A percentile compares a stretch with the other conserved stretches of the same genome.
Conservation (phyloP, 2,329 filamentous ascomycete species). For the Aspergillus spinulosporus region DNA sequence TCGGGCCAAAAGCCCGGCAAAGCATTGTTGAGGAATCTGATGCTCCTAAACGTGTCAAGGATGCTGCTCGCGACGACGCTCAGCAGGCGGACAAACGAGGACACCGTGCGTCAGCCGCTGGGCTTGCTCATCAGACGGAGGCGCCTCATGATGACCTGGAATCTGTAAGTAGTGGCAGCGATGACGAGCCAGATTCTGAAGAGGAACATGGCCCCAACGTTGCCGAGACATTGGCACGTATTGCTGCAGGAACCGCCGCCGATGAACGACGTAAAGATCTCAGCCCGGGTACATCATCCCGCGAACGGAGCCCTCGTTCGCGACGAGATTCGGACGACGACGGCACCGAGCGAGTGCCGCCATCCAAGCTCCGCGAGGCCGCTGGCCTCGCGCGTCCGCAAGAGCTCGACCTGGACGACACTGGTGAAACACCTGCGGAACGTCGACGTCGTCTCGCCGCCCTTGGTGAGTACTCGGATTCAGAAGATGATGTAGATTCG, state of each 20-base stretch:
- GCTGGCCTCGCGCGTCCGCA: constrained; percentile 31
- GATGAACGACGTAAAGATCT: constrained; percentile 42
- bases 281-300: constrained; percentile 28
- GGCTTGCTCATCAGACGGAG: constrained; percentile 15
- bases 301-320: constrained; percentile 20
- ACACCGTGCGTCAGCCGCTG: constrained; percentile 26
- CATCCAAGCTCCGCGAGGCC: constrained; percentile 36
- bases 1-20: constrained; percentile 60
- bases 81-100: constrained; percentile 29
- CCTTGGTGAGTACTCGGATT: constrained; percentile 38
- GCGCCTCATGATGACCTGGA: constrained; percentile 23
- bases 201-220: constrained; percentile 38
- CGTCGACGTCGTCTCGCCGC: constrained; percentile 49
- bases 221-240: constrained; percentile 39
- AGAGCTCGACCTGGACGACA: constrained; percentile 35
- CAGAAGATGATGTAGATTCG: constrained; percentile 27
- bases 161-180: constrained; percentile 28
- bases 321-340: constrained; percentile 46
- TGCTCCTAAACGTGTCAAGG: constrained; percentile 41
- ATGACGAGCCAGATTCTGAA: constrained; percentile 26
- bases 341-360: constrained; percentile 45
- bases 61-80: constrained; percentile 37
- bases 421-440: constrained; percentile 48
- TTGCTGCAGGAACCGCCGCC: constrained; percentile 38
- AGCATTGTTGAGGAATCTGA: constrained; percentile 46